Evolutionary conservation across 176 grass and related monocot species (phyloP), one percentile per base, ranked within the genome.

Genomic region (Elymus sibiricus): DNA sequence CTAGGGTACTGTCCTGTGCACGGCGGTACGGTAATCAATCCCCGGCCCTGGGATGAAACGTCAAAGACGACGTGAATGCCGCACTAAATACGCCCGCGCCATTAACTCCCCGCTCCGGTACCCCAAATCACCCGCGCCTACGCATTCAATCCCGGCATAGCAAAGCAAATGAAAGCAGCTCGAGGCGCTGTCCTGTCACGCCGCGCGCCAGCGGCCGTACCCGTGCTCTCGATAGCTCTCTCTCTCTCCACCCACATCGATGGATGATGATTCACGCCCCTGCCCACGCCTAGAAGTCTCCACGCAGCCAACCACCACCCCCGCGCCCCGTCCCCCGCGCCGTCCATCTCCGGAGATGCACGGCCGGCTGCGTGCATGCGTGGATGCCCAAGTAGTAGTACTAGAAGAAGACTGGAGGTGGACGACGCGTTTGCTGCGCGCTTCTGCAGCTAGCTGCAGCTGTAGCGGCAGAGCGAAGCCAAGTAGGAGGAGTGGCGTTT

Each of bases 1-100:
- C 69, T 31, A 40, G 11, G 42, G 42, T 44, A 5, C 42, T 22
- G 78, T 82, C 69, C 78, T 42, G 28, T 21, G 53, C 55, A 58
- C 55, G 55, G 55, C 21, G 55, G 27, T 68, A 6, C 63, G 28
- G 21, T 21, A 77, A 69, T 77, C 79, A 83, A 78, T 78, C 25
- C 5, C 26, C 11, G 7, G 7, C 55, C 72, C 44, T 11, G 31
- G n/a, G 62, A 17, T 1, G 58, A 80, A 26, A 66, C 77, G 87
- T 81, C 87, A 85, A 85, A 2, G 25, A 2, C 82, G 58, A 10
- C 67, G 87, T 80, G 21, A 89, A 80, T 75, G 77, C 53, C 0
- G 46, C 37, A 31, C 46, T 28, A 47, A 68, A 68, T 37, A 4
- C 49, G 34, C 3, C 49, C 10, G 7, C 15, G 19, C 29, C 64